Evolutionary conservation across 352 stramenopile genomes (phyloP).

Genomic region (Halophytophthora polymorphica): DNA sequence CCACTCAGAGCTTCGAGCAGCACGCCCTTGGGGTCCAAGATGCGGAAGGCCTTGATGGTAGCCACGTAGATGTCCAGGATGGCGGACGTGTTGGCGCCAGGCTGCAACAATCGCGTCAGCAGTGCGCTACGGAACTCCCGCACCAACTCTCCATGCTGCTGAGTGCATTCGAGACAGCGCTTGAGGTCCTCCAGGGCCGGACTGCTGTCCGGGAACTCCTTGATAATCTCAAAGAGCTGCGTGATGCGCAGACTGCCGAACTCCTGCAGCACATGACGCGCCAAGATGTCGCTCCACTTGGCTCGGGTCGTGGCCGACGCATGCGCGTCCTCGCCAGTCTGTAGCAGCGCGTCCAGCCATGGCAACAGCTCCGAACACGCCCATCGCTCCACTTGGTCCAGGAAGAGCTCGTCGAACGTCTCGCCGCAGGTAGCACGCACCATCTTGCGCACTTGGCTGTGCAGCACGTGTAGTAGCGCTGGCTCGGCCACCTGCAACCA

Average conservation of each 20-base stretch:
- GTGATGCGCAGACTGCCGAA: conserved; percentile 80
- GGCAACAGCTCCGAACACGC: conserved; percentile 47
- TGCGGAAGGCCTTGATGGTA: conserved; percentile 94
- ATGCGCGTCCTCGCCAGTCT: conserved; percentile 16
- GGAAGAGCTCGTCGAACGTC: conserved; percentile 42
- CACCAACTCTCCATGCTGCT: conserved; percentile 83
- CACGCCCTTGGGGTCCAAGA: conserved; percentile 91
- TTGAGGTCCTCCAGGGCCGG: conserved; percentile 68
- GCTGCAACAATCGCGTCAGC: conserved; percentile 89
- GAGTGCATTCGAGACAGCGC: conserved; percentile 77
- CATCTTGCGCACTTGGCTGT: conserved; percentile 51
- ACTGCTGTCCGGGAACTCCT: conserved; percentile 93
- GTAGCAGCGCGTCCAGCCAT: conserved; percentile 56
- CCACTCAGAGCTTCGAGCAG: conserved; percentile 84
- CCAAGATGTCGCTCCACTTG: conserved; percentile 49
- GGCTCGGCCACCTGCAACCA: conserved; percentile 52
- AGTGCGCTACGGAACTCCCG: conserved; percentile 76
- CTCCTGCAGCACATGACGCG: conserved; percentile 49
- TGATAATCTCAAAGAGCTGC: conserved; percentile 97
- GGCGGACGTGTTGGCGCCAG: conserved; percentile 93
- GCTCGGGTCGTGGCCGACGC: neutral
- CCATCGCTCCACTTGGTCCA: conserved; percentile 51
- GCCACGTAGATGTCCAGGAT: conserved; percentile 98
- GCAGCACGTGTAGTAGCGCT: conserved; percentile 47
- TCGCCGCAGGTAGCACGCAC: conserved; percentile 49